These are phyloP conservation scores for Lasiosphaeriaceae sp. DNA, from an alignment of 495 filamentous ascomycete genomes.

Conservation along the genomic window DNA sequence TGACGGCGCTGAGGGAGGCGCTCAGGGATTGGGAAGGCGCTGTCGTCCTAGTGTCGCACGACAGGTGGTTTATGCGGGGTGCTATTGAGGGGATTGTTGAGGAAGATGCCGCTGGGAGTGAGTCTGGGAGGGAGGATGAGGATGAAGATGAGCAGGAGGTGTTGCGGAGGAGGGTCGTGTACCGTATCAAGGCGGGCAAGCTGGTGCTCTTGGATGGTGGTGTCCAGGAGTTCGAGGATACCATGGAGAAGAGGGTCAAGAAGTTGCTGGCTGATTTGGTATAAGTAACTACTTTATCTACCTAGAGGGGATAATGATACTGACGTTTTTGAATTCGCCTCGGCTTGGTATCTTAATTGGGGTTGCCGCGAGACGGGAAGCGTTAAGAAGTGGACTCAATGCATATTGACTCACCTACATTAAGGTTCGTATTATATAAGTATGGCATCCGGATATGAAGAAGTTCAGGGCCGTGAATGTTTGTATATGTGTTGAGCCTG, in stretches of 20 bases:
- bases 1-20: conserved; percentile 62
- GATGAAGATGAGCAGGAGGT: conserved; percentile 37
- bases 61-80: conserved; percentile 67
- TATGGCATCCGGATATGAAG: too few species aligned
- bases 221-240: conserved; percentile 61
- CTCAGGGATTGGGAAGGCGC: conserved; percentile 66
- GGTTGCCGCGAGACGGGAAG: too few species aligned
- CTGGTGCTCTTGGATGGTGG: conserved; percentile 54
- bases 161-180: conserved; percentile 53
- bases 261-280: conserved; percentile 30
- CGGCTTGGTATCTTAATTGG: too few species aligned
- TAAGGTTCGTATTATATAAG: too few species aligned
- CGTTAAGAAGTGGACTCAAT: too few species aligned
- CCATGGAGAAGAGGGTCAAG: conserved; percentile 56
- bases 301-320: too few species aligned
- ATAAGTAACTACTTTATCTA: too few species aligned
- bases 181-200: conserved; percentile 53
- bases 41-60: conserved; percentile 69
- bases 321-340: too few species aligned
- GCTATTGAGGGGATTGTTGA: conserved; percentile 63
- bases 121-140: conserved; percentile 33
- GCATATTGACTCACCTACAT: too few species aligned
- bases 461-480: too few species aligned
- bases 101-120: conserved; percentile 47
- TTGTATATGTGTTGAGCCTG: too few species aligned